These are phyloP conservation scores for Hemisphaericaspora xylofermentans DNA, from an alignment of 1,139 yeast species.

Conservation along the genomic window DNA sequence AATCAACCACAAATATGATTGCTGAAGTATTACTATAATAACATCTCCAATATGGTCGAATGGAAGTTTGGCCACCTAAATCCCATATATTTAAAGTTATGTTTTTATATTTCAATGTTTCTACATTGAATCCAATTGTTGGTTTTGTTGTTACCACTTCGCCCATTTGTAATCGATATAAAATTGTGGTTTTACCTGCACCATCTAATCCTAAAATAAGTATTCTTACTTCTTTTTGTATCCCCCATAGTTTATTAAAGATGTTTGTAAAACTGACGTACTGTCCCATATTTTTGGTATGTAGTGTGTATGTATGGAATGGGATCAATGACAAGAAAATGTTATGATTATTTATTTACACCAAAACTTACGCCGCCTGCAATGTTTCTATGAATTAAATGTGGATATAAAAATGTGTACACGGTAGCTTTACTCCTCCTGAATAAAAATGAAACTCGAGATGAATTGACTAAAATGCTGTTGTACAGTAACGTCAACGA, in stretches of 20 bases:
- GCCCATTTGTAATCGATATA: conserved; percentile 88
- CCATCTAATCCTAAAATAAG: conserved; percentile 93
- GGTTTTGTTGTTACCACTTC: conserved; percentile 95
- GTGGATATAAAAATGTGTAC: no score
- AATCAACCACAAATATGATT: conserved; percentile 92
- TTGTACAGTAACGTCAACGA: no score
- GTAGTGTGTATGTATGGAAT: background rate
- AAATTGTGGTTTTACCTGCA: conserved; percentile 95
- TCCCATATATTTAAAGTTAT: conserved; percentile 88
- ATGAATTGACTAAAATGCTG: no score
- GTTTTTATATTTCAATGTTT: conserved; percentile 86
- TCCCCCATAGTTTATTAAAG: conserved; percentile 86
- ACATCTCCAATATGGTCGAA: conserved; percentile 97
- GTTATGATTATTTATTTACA: no score
- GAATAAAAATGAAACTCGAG: no score
- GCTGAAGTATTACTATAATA: conserved; percentile 96
- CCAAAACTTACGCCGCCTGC: no score
- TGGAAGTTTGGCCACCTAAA: conserved; percentile 95
- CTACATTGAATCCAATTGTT: conserved; percentile 96
- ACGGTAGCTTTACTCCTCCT: no score
- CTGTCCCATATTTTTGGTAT: conserved; percentile 61
- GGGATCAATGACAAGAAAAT: no score
- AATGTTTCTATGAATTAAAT: no score
- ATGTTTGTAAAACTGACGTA: conserved; percentile 72
- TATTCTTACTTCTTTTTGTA: conserved; percentile 86